Conservation (phyloP, 306 rosid species). For the Dalbergia oliveri region DNA sequence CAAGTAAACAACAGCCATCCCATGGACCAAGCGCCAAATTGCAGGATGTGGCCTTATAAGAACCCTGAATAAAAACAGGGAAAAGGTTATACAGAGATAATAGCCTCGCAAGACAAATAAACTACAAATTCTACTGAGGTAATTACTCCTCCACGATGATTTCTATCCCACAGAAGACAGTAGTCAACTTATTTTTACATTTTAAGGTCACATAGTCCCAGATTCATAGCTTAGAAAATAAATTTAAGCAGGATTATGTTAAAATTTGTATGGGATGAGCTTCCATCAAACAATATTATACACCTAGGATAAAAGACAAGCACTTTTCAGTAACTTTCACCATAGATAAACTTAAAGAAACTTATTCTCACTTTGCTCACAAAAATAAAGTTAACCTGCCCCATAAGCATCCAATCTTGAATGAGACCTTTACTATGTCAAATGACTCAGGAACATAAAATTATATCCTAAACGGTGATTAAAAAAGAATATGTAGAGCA, state of each 20-base stretch:
- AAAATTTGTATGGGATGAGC: not conserved
- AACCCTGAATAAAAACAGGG: slow-evolving; percentile 66
- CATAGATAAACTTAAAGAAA: not conserved
- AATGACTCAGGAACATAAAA: not conserved
- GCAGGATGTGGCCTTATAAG: slow-evolving; percentile 99
- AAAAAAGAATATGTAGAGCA: not conserved
- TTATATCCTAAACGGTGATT: not conserved
- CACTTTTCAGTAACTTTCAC: not conserved
- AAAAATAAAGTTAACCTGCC: not conserved
- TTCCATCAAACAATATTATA: slow-evolving; percentile 21
- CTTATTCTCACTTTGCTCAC: slow-evolving; percentile 7
- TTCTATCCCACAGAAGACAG: not conserved
- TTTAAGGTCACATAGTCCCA: not conserved
- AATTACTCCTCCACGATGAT: slow-evolving; percentile 31
- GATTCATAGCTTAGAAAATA: slow-evolving; percentile 19
- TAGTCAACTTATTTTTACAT: not conserved
- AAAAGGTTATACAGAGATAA: slow-evolving; percentile 36
- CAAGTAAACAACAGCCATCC: slow-evolving; percentile 97
- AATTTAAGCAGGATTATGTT: not conserved
- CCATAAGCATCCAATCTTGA: slow-evolving; percentile 11
- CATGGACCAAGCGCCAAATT: slow-evolving; percentile 98
- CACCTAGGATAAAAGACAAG: not conserved
- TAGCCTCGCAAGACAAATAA: slow-evolving; percentile 17
- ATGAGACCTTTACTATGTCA: slow-evolving; percentile 26
- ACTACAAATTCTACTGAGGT: slow-evolving; percentile 13